Evolutionary conservation across 2,329 filamentous ascomycete species (phyloP).

Genomic region (Verticillium tricorpus): DNA sequence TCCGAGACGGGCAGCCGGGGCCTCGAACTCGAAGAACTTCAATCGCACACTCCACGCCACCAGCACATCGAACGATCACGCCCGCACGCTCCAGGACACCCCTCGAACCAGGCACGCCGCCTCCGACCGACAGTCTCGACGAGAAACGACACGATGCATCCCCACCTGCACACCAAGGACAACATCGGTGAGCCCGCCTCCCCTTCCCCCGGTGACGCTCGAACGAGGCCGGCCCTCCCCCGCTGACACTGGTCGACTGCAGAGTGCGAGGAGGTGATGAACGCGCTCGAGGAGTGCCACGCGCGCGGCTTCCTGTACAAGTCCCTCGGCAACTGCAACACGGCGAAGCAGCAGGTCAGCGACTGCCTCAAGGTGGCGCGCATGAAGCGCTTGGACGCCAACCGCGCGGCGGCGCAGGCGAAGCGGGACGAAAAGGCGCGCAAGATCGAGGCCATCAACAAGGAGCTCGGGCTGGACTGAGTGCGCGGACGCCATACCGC

Average conservation of each 20-base stretch:
- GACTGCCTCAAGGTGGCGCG: constrained; percentile 79
- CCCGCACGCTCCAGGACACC: background rate
- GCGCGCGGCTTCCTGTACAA: constrained; percentile 90
- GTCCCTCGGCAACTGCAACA: constrained; percentile 83
- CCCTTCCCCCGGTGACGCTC: background rate
- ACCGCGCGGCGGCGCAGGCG: constrained; percentile 64
- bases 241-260: constrained; percentile 6
- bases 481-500: no score
- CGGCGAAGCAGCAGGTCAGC: constrained; percentile 78
- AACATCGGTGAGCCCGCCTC: constrained; percentile 62
- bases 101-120: background rate
- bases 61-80: background rate
- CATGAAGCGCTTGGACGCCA: constrained; percentile 69
- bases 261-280: constrained; percentile 96
- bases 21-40: background rate
- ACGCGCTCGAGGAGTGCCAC: constrained; percentile 91
- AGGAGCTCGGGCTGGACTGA: constrained; percentile 23
- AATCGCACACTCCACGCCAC: background rate
- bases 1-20: background rate
- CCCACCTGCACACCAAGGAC: constrained; percentile 89
- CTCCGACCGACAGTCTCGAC: background rate
- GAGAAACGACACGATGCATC: constrained; percentile 67
- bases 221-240: background rate
- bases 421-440: constrained; percentile 65
- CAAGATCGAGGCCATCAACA: constrained; percentile 67